Conservation (phyloP, 495 filamentous ascomycete genomes). For the Tetracladium setigerum region DNA sequence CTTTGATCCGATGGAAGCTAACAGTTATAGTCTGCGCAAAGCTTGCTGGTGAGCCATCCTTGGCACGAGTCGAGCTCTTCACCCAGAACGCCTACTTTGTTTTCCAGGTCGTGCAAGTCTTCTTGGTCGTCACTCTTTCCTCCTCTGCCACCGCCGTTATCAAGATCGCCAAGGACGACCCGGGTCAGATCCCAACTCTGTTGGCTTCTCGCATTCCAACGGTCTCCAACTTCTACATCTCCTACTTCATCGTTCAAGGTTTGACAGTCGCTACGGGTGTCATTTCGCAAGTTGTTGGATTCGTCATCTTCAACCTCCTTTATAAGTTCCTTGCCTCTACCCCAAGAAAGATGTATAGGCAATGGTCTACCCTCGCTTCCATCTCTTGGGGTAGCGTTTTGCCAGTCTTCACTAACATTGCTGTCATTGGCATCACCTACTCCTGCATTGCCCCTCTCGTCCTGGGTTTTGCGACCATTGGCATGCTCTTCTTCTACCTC, state of each 20-base stretch:
- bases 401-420: constrained; percentile 77
- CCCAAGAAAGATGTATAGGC: constrained; percentile 49
- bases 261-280: constrained; percentile 71
- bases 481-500: constrained; percentile 80
- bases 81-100: constrained; percentile 89
- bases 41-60: constrained; percentile 68
- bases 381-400: constrained; percentile 85
- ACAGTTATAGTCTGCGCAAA: constrained; percentile 53
- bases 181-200: constrained; percentile 49
- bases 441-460: constrained; percentile 87
- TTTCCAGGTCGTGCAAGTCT: constrained; percentile 94
- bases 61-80: constrained; percentile 73
- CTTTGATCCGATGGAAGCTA: background rate
- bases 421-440: constrained; percentile 86
- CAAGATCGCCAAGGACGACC: constrained; percentile 54
- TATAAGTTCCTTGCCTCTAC: constrained; percentile 56
- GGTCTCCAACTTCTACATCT: constrained; percentile 89
- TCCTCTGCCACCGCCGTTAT: constrained; percentile 65
- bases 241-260: constrained; percentile 91
- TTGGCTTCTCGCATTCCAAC: constrained; percentile 70
- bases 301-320: constrained; percentile 69
- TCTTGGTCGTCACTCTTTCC: constrained; percentile 76
- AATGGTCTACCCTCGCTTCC: constrained; percentile 52
- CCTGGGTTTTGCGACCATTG: constrained; percentile 77
- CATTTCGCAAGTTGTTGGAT: constrained; percentile 69